Evolutionary conservation across 1,139 yeast species (phyloP).

Genomic region (Geotrichum europaeum): DNA sequence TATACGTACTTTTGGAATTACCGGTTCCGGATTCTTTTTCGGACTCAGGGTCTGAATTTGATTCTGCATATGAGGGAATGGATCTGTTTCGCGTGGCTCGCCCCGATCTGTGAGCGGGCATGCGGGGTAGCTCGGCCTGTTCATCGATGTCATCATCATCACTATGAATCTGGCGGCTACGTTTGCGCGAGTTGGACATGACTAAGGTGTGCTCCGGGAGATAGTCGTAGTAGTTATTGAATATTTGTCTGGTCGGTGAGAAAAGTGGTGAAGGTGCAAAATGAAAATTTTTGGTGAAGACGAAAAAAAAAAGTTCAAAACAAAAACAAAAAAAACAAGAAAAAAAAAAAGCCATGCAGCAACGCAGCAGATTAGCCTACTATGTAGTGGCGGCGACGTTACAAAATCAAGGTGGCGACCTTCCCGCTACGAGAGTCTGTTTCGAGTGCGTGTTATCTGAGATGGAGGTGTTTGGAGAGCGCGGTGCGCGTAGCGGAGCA

Average conservation of each 20-base stretch:
- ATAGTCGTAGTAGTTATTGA: not conserved
- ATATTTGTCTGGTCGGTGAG: not conserved
- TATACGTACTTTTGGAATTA: not conserved
- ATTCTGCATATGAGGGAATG: conserved; percentile 3
- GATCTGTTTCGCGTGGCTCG: conserved; percentile 14
- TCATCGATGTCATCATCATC: not conserved
- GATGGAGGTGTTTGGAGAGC: not conserved
- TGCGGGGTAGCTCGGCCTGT: not conserved
- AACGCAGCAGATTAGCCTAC: no score
- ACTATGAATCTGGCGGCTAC: conserved; percentile 1
- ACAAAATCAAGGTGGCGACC: no score
- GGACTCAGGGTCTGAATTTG: not conserved
- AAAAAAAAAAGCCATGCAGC: no score
- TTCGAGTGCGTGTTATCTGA: not conserved
- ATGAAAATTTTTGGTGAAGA: not conserved
- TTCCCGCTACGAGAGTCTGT: not conserved
- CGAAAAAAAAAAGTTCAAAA: not conserved
- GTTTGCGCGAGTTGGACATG: conserved; percentile 5
- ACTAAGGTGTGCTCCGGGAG: not conserved
- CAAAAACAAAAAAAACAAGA: not conserved
- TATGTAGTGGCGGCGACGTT: no score
- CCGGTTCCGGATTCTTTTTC: not conserved
- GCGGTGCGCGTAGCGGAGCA: not conserved
- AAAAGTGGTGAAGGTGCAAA: not conserved
- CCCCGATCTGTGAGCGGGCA: not conserved